These are phyloP conservation scores for Saccharomyces hybrid DNA, from an alignment of 1,139 yeast species.

Conservation along the genomic window DNA sequence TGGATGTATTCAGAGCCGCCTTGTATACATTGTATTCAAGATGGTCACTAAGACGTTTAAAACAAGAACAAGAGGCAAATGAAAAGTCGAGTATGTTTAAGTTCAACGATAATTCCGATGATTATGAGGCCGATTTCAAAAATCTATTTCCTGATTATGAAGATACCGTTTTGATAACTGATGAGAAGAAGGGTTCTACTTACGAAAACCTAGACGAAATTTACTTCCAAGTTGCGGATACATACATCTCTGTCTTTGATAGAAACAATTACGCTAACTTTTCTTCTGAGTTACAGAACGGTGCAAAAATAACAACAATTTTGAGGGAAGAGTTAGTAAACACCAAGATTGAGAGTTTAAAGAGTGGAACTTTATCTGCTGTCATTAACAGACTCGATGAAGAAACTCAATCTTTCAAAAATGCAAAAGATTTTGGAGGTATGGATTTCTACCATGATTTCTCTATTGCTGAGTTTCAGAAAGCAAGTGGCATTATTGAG, in stretches of 20 bases:
- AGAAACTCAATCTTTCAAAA: slow-evolving; percentile 26
- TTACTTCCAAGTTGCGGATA: too few relatives aligned
- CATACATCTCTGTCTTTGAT: too few relatives aligned
- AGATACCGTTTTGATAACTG: slow-evolving; percentile 41
- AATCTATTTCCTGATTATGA: slow-evolving; percentile 83
- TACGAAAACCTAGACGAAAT: too few relatives aligned
- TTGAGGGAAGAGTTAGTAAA: slow-evolving; percentile 22
- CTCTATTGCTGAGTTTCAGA: slow-evolving; percentile 51
- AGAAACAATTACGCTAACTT: too few relatives aligned
- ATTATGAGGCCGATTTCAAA: slow-evolving; percentile 50
- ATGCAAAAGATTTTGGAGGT: slow-evolving; percentile 14
- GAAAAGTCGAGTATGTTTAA: slow-evolving; percentile 56
- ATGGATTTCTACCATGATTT: slow-evolving; percentile 67
- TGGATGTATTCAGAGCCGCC: slow-evolving; percentile 35
- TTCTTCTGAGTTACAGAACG: slow-evolving; percentile 17
- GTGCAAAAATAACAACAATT: slow-evolving; percentile 35
- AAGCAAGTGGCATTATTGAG: slow-evolving; percentile 47
- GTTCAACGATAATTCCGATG: slow-evolving; percentile 51
- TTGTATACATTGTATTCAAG: slow-evolving; percentile 60
- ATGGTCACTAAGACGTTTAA: slow-evolving; percentile 69
- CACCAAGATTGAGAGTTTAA: slow-evolving; percentile 26
- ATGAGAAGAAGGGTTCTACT: slow-evolving; percentile 17
- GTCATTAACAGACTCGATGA: slow-evolving; percentile 37
- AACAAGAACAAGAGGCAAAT: slow-evolving; percentile 54
- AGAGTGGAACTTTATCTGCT: slow-evolving; percentile 37